Conservation (phyloP, 176 grass and related monocot genomes). For the Coix lacrymajobi region DNA sequence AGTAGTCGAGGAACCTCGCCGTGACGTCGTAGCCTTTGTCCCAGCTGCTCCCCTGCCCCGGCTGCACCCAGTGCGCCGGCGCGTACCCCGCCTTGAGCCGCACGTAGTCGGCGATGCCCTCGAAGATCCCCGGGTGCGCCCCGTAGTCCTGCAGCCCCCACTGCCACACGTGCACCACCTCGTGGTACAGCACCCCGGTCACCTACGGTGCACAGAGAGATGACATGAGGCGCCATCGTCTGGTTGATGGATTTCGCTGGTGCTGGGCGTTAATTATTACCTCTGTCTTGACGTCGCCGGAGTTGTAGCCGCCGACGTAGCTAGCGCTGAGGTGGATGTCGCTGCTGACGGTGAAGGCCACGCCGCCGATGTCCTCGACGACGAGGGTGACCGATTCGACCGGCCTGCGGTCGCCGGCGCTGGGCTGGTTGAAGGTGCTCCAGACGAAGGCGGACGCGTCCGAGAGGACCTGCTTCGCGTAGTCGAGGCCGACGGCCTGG, state of each 20-base stretch:
- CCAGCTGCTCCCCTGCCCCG: constrained; percentile 41
- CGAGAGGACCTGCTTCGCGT: constrained; percentile 45
- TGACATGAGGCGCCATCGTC: too few species aligned
- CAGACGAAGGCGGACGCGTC: constrained; percentile 54
- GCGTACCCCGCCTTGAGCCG: constrained; percentile 45
- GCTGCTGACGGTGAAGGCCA: constrained; percentile 31
- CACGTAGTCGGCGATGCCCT: constrained; percentile 69
- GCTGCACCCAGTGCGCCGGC: constrained; percentile 44
- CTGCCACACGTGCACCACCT: constrained; percentile 65
- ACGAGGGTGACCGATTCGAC: constrained; percentile 36
- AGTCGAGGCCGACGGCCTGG: constrained; percentile 29
- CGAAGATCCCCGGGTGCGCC: constrained; percentile 26
- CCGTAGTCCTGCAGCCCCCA: constrained; percentile 28
- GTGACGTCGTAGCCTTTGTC: constrained; percentile 59
- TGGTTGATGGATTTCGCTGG: too few species aligned
- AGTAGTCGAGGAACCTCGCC: constrained; percentile 63
- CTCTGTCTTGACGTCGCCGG: constrained; percentile 27
- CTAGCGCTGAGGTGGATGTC: constrained; percentile 44
- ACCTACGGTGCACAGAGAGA: not conserved
- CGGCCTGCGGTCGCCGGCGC: not conserved
- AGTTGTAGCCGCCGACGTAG: constrained; percentile 32
- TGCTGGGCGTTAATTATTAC: too few species aligned
- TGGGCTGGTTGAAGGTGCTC: constrained; percentile 36
- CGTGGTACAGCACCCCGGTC: constrained; percentile 65
- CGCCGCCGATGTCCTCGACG: constrained; percentile 30